These are phyloP conservation scores for Xylaria intraflava DNA, from an alignment of 495 filamentous ascomycete species.

Conservation along the genomic window DNA sequence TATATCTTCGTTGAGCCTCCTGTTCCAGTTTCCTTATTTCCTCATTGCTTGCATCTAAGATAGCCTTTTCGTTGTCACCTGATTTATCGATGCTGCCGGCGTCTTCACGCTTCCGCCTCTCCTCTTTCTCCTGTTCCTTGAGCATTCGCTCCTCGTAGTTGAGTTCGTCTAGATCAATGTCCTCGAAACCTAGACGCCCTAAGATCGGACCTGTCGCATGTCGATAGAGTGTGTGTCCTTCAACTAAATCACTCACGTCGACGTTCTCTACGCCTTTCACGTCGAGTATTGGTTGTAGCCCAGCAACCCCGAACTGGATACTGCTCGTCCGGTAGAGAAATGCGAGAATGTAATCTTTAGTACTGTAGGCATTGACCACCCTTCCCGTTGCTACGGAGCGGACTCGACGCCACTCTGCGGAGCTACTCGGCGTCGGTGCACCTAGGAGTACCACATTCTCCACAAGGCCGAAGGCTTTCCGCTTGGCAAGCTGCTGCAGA, in stretches of 20 bases:
- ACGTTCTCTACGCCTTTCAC: slow-evolving; percentile 54
- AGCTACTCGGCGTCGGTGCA: slow-evolving; percentile 60
- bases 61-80: neutral
- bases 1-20: slow-evolving; percentile 11
- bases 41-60: slow-evolving; percentile 2
- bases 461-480: slow-evolving; percentile 76
- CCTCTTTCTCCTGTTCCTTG: slow-evolving; percentile 37
- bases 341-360: slow-evolving; percentile 54
- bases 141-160: slow-evolving; percentile 31
- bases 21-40: slow-evolving; percentile 12
- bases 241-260: slow-evolving; percentile 51
- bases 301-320: slow-evolving; percentile 53
- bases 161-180: slow-evolving; percentile 46
- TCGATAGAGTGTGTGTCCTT: slow-evolving; percentile 51
- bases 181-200: slow-evolving; percentile 51
- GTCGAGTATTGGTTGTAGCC: slow-evolving; percentile 46
- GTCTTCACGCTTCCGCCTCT: slow-evolving; percentile 28
- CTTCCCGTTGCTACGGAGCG: slow-evolving; percentile 51
- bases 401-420: slow-evolving; percentile 47
- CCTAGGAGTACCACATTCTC: slow-evolving; percentile 86
- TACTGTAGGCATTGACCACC: slow-evolving; percentile 54
- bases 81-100: slow-evolving; percentile 7
- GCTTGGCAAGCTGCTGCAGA: slow-evolving; percentile 65
- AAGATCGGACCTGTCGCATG: slow-evolving; percentile 52
- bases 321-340: slow-evolving; percentile 53